Base-by-base conservation (phyloP, 1,284 basidiomycete genomes). In the Cryptococcus wingfieldii region DNA sequence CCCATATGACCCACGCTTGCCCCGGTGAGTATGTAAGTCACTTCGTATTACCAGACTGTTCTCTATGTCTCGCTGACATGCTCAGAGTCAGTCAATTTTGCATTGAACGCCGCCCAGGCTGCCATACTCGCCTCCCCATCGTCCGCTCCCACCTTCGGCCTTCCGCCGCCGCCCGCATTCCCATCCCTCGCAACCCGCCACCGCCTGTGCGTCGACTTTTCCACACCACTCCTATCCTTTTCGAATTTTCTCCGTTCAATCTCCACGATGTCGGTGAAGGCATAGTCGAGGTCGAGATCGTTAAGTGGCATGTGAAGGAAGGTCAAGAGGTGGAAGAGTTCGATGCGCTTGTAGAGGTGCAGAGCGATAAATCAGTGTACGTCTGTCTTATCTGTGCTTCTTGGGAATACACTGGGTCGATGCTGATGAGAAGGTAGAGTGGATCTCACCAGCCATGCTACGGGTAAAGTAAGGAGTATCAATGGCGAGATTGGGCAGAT, bases 251-350 rank as follows among this genome's bases (percentile, higher is more conserved):
- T 51, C 69, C 69, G 10, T 96, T 95, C 82, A 89, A 88, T 62
- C 84, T 96, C n/a, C 90, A 91, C 13, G 93, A 97, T 73, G 94
- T 96, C 65, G 93, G 93, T 9, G 93, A 97, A 77, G 93, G 80
- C 5, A 82, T 81, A 61, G 90, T 88, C 37, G 90, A 94, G 74
- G 91, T 89, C 66, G 90, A 93, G 77, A 83, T 94, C 62, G 84
- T 94, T 57, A 87, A 86, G 74, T 94, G 90, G 90, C 87, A 66
- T 62, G 85, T 84, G 48, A 39, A 86, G 83, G 86, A 83, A 72
- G 68, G 84, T 16, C 79, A 82, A n/a, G 68, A 70, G 0, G 80
- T 96, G 0, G 81, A 85, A 55, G 82, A 86, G 43, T 96, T 97
- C 70, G 92, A 96, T 60, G 82, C 87, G 1, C 80, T 97, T 3